A percentile compares a stretch with the other conserved stretches of the same genome.
Evolutionary conservation across 176 grass and related monocot species (phyloP).

Genomic region (Alopecurus myosuroides): DNA sequence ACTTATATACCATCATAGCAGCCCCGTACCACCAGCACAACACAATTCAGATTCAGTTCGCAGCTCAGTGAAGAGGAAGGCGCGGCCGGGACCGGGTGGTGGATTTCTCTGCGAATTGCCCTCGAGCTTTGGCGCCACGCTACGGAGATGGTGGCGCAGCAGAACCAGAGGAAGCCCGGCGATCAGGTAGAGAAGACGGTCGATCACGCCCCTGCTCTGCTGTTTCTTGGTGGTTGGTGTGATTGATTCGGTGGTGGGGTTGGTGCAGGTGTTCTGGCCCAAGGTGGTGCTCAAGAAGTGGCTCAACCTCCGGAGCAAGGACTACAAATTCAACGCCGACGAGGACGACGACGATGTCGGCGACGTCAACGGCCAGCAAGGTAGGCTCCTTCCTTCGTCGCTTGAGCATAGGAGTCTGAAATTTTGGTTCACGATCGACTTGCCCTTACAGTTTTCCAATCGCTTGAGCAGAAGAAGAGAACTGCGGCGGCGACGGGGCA

Average conservation of each 20-base stretch:
- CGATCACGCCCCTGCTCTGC: neutral
- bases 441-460: neutral
- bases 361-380: conserved; percentile 42
- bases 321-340: conserved; percentile 64
- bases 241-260: neutral
- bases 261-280: conserved; percentile 64
- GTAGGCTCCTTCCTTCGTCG: neutral
- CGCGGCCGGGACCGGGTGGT: neutral
- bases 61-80: neutral
- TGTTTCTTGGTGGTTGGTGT: neutral
- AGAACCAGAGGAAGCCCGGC: conserved; percentile 45
- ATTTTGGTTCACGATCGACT: neutral
- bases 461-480: conserved; percentile 58
- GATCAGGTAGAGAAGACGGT: conserved; percentile 35
- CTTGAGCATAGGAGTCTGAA: no score
- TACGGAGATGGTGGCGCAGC: conserved; percentile 27
- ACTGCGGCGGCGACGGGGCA: conserved; percentile 20
- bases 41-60: no score
- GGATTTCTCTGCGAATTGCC: neutral
- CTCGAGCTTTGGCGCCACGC: neutral
- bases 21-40: neutral
- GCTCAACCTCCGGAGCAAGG: conserved; percentile 69
- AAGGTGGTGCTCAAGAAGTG: conserved; percentile 89
- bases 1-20: neutral
- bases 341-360: conserved; percentile 47